Conservation (phyloP, 148 eudicot genomes). For the Arctostaphylos glauca region DNA sequence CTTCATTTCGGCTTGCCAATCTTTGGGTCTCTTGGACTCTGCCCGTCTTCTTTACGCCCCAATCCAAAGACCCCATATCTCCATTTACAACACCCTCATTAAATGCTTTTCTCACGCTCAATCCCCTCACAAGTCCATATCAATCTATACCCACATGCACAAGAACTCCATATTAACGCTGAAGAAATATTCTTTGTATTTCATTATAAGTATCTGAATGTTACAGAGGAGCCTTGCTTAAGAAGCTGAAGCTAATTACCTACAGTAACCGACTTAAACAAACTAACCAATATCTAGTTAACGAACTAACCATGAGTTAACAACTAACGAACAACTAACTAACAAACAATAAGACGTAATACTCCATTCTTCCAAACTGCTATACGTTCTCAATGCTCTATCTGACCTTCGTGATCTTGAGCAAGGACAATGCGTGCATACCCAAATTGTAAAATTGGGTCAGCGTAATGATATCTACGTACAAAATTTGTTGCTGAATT, state of each 20-base stretch:
- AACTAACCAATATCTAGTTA: no score
- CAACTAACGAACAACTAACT: no score
- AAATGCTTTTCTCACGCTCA: constrained; percentile 34
- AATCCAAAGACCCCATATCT: constrained; percentile 31
- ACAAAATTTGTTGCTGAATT: constrained; percentile 35
- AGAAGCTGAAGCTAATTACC: no score
- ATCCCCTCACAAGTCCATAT: constrained; percentile 24
- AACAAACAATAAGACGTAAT: no score
- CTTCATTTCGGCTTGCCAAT: constrained; percentile 45
- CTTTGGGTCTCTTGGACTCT: constrained; percentile 25
- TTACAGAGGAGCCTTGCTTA: no score
- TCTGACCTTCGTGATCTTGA: constrained; percentile 26
- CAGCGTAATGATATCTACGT: constrained; percentile 37
- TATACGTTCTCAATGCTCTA: constrained; percentile 42
- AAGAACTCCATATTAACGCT: constrained; percentile 25
- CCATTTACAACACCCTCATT: constrained; percentile 44
- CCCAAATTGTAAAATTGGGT: constrained; percentile 36
- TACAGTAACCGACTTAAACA: no score
- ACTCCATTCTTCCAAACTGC: constrained; percentile 24
- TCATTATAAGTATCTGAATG: no score
- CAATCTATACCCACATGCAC: constrained; percentile 39
- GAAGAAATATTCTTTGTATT: no score
- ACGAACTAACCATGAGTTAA: no score
- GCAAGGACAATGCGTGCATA: constrained; percentile 31
- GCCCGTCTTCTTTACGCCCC: constrained; percentile 37